Base-by-base conservation (phyloP, 257 asterid genomes). In the Lycium barbarum region DNA sequence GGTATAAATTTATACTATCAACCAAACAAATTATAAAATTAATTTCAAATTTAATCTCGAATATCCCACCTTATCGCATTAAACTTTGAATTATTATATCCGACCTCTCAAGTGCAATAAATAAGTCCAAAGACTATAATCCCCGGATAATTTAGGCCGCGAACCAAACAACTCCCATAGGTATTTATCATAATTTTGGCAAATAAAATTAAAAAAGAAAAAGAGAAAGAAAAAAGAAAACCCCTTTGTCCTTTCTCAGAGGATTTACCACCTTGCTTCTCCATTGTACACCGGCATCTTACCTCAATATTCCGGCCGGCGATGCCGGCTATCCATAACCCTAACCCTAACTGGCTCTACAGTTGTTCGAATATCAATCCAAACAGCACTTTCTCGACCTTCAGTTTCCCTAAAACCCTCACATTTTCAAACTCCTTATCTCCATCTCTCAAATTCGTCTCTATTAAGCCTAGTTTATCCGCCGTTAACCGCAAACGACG, bases 401-500 rank as follows among this genome's bases (percentile, higher is more conserved):
- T 59, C 53, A 47, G 9, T 59, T 83, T 43, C 58, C 85, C 88
- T 76, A 82, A 84, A 26, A 84, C 62, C 84, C 83, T 80, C 73
- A 22, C 66, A 74, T 87, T 83, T 35, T 74, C 85, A 73, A 80
- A 53, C 61, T 79, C 62, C 35, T 66, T 67, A 35, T 68, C 67
- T 81, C 84, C 65, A 63, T 61, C 67, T 70, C 78, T 36, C 79
- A 43, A 35, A 35, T 59, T 83, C 72, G 78, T 79, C 62, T 80
- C 82, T 66, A 63, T 55, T 58, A 57, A 15, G 72, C 86, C 90
- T 49, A 57, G 85, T 53, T 87, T 18, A 78, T 68, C 62, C 70
- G 66, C 78, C 83, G 43, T 79, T 4, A 58, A 79, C 84, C 22
- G 86, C 1, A 85, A 80, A 79, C 89, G 90, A 67, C 93, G 95